Evolutionary conservation across 176 grass and related monocot genomes (phyloP).

Genomic region (Saccharum spontaneum): DNA sequence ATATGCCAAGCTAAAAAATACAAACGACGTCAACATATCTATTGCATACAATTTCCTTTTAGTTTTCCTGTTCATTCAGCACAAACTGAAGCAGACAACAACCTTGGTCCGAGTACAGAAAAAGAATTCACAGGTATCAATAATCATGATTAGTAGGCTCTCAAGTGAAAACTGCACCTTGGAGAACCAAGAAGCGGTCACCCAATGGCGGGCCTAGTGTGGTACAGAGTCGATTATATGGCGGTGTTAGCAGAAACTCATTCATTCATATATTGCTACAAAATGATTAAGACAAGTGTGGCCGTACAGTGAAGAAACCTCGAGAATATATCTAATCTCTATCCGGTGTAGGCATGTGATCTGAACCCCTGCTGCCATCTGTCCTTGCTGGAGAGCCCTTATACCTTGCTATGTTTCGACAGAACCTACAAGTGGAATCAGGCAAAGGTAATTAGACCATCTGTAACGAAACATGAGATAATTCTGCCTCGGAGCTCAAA

Average conservation of each 20-base stretch:
- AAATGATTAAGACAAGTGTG: slow-evolving; percentile 28
- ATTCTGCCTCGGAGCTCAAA: slow-evolving; percentile 19
- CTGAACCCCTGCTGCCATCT: slow-evolving; percentile 53
- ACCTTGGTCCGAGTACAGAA: slow-evolving; percentile 20
- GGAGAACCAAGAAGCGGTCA: slow-evolving; percentile 6
- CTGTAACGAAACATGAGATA: slow-evolving; percentile 20
- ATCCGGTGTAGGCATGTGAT: slow-evolving; percentile 47
- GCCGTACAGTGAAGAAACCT: slow-evolving; percentile 19
- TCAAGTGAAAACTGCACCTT: slow-evolving; percentile 28
- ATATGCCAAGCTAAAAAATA: not conserved
- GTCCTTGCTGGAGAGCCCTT: slow-evolving; percentile 45
- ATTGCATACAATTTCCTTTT: not conserved
- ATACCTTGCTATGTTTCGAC: slow-evolving; percentile 55
- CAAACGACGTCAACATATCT: not conserved
- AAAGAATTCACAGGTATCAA: slow-evolving; percentile 40
- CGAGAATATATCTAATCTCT: slow-evolving; percentile 40
- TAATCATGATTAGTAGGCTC: slow-evolving; percentile 30
- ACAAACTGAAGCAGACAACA: not conserved
- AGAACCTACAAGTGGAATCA: slow-evolving; percentile 59
- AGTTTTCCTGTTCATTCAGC: not conserved
- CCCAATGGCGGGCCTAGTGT: slow-evolving; percentile 36
- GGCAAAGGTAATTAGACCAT: slow-evolving; percentile 22
- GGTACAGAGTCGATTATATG: slow-evolving; percentile 27
- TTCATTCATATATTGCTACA: slow-evolving; percentile 38
- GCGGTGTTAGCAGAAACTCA: slow-evolving; percentile 35